phyloP scores from a whole-genome alignment of 768 basidiomycete species.

The Lyophyllum shimeji region DNA sequence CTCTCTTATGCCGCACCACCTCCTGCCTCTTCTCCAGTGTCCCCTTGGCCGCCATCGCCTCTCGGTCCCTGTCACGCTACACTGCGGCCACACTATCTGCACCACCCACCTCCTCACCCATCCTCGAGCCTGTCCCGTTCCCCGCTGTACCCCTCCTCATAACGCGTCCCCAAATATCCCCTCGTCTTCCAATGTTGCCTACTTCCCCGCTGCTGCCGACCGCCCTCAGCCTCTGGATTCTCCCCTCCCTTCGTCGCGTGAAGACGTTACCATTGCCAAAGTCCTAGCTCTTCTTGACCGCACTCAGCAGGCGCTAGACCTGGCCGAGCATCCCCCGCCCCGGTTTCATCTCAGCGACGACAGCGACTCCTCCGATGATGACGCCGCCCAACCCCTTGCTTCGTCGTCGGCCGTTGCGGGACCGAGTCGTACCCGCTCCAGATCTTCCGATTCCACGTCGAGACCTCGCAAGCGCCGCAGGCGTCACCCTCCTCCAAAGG shows the following conservation, averaged over 20 bases:
- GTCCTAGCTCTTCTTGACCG: constrained; percentile 43
- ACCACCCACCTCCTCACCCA: constrained; percentile 40
- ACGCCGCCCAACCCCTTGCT: constrained; percentile 7
- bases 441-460: constrained; percentile 10
- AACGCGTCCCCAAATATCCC: constrained; percentile 39
- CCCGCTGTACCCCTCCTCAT: constrained; percentile 26
- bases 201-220: constrained; percentile 30
- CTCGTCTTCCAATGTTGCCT: constrained; percentile 32
- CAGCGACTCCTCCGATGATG: constrained; percentile 19
- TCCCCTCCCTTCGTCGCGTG: constrained; percentile 15
- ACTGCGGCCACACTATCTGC: constrained; percentile 86
- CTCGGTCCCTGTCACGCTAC: constrained; percentile 64
- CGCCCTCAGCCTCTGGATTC: constrained; percentile 6
- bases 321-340: constrained; percentile 1
- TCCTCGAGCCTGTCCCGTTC: constrained; percentile 27
- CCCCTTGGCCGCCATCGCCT: constrained; percentile 58
- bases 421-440: constrained; percentile 10
- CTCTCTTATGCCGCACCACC: constrained; percentile 13
- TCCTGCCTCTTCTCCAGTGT: constrained; percentile 35
- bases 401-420: constrained; percentile 18
- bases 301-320: constrained; percentile 1
- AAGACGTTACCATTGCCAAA: constrained; percentile 61
- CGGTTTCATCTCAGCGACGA: constrained; percentile 19
- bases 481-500: constrained; percentile 17
- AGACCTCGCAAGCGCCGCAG: constrained; percentile 17